These are phyloP conservation scores for Ophiosphaerella narmari DNA, from an alignment of 2,329 filamentous ascomycete species.

Conservation along the genomic window DNA sequence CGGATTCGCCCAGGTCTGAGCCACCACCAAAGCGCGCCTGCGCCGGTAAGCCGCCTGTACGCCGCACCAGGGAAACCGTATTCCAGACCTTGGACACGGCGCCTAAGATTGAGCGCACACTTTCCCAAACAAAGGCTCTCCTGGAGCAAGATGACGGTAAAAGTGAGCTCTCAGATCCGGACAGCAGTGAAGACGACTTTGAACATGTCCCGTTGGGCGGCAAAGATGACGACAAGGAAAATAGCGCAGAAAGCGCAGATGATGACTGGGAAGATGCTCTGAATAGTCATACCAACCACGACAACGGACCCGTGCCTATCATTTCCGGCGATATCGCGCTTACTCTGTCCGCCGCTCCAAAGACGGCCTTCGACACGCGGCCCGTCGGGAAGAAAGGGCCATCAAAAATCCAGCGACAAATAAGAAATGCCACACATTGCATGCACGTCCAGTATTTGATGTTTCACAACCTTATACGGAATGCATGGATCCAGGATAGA, in stretches of 20 bases:
- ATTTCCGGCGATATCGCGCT: slow-evolving; percentile 73
- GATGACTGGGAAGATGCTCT: slow-evolving; percentile 49
- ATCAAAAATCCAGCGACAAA: slow-evolving; percentile 79
- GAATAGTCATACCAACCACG: slow-evolving; percentile 33
- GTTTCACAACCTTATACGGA: slow-evolving; percentile 80
- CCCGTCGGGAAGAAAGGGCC: slow-evolving; percentile 78
- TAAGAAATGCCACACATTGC: slow-evolving; percentile 79
- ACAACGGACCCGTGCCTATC: slow-evolving; percentile 49
- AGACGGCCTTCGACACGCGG: slow-evolving; percentile 29
- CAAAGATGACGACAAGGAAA: slow-evolving; percentile 28
- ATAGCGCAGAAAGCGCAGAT: slow-evolving; percentile 46
- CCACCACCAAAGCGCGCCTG: slow-evolving; percentile 33
- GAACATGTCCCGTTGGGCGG: slow-evolving; percentile 50
- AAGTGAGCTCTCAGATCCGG: slow-evolving; percentile 47
- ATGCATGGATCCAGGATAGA: slow-evolving; percentile 44
- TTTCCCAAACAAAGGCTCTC: slow-evolving; percentile 43
- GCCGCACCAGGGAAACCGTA: slow-evolving; percentile 45
- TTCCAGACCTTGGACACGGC: slow-evolving; percentile 53
- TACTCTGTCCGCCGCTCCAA: slow-evolving; percentile 57
- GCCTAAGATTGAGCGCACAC: slow-evolving; percentile 37
- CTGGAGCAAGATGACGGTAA: slow-evolving; percentile 48
- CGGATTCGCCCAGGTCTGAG: slow-evolving; percentile 51
- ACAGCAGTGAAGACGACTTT: slow-evolving; percentile 54
- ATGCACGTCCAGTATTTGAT: slow-evolving; percentile 86
- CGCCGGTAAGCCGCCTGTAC: slow-evolving; percentile 18